A percentile compares a stretch with the other conserved stretches of the same genome.
These are phyloP conservation scores for Iris pallida DNA, from an alignment of 116 monocot genomes.

Conservation along the genomic window DNA sequence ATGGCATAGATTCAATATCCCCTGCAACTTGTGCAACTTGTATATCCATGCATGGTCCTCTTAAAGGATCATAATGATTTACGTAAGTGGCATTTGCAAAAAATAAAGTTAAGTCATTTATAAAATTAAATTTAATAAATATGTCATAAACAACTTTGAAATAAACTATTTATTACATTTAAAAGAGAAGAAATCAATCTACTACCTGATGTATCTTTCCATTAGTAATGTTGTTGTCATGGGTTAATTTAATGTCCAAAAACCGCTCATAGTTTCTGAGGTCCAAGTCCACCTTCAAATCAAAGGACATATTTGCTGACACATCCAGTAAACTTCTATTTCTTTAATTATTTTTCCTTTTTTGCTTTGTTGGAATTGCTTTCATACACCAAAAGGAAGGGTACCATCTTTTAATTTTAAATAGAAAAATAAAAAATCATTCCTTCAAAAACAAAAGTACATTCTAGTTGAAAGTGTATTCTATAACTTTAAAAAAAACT, in stretches of 20 bases:
- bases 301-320: background rate
- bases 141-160: background rate
- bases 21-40: too few species aligned
- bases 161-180: background rate
- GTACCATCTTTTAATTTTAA: too few species aligned
- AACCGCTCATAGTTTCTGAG: conserved; percentile 94
- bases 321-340: too few species aligned
- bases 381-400: too few species aligned
- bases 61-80: background rate
- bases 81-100: background rate
- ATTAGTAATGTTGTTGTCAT: conserved; percentile 86
- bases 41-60: background rate
- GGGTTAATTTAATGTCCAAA: conserved; percentile 68
- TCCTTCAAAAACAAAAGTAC: too few species aligned
- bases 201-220: conserved; percentile 88
- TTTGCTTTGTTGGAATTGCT: too few species aligned
- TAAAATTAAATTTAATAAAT: too few species aligned
- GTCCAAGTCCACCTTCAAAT: conserved; percentile 82
- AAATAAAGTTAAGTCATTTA: background rate
- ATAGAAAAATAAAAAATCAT: too few species aligned
- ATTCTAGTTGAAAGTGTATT: too few species aligned
- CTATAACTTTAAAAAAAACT: too few species aligned
- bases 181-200: background rate
- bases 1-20: too few species aligned
- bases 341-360: too few species aligned